Base-by-base conservation (phyloP, 805 yeast species). In the Yamadazyma takamatsuzukensis region DNA sequence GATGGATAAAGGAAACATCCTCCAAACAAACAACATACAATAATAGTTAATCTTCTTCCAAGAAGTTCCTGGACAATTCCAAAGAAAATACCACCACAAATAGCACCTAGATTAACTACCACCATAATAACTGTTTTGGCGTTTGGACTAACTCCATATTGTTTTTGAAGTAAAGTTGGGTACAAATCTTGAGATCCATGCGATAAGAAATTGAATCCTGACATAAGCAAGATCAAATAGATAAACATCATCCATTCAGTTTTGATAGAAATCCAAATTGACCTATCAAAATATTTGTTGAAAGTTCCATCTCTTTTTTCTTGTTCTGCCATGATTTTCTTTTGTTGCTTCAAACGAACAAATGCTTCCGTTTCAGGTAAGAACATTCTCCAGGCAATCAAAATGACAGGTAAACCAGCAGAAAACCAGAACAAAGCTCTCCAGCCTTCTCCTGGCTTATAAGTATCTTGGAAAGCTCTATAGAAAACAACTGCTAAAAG, bases 181-280 rank as follows among this genome's bases (percentile, higher is more conserved):
- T 71, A 78, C 49, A 82, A 59, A 53, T 82, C 90, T 57, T 82
- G 88, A 5, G 86, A 75, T 1, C 85, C 86, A 45, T 82, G 90
- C 6, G 84, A 72, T 61, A 74, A 70, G 60, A 80, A 82, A 56
- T 80, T 81, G 66, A 79, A 76, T 13, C 81, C 83, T 13, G 83
- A 70, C 80, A 80, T 72, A 51, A 79, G 27, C 34, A 60, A 40
- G 5, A 61, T 48, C 39, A 56, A 41, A 42, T 59, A 61, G 32
- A 51, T 47, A 39, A 59, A 45, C 37, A 56, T 44, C 19, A 58
- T 48, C 67, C 67, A 61, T 53, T 82, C 76, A 11, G 53, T 43
- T 54, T 67, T 36, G 64, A 46, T 5, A 6, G 49, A 40, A 8
- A 27, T 29, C 3, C 37, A 25, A 15, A 40, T 37, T 5, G 41